phyloP scores from a whole-genome alignment of 1,284 basidiomycete genomes.

The Ceratobasidium sp. region DNA sequence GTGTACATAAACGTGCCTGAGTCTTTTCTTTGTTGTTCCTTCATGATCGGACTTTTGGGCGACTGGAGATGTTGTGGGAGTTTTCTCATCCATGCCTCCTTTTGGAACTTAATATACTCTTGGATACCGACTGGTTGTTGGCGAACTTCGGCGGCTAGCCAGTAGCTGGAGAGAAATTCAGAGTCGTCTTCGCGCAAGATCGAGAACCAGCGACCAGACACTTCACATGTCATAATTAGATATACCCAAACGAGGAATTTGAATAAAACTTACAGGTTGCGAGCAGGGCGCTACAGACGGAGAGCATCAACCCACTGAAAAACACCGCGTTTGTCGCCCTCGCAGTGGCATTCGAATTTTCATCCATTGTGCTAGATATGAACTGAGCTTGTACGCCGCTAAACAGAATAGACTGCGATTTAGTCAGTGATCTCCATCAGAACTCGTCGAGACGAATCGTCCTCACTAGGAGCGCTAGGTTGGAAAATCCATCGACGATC shows the following conservation, averaged over 20 bases:
- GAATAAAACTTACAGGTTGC: constrained; percentile 4
- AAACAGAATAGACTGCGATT: constrained; percentile 10
- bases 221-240: neutral
- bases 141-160: constrained; percentile 17
- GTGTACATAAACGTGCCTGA: neutral
- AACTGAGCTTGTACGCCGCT: constrained; percentile 33
- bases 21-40: neutral
- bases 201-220: constrained; percentile 33
- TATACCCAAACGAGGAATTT: neutral
- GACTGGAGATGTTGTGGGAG: constrained; percentile 9
- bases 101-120: constrained; percentile 21
- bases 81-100: constrained; percentile 17
- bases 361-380: neutral
- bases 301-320: constrained; percentile 23
- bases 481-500: constrained; percentile 29
- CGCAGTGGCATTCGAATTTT: constrained; percentile 12
- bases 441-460: neutral
- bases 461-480: constrained; percentile 17
- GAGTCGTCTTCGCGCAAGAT: constrained; percentile 35
- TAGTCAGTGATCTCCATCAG: neutral
- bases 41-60: neutral
- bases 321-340: constrained; percentile 17
- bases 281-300: constrained; percentile 15
- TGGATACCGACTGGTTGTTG: neutral
- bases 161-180: constrained; percentile 27